A percentile compares a stretch with the other conserved stretches of the same genome.
phyloP scores from a whole-genome alignment of 108 stramenopile genomes.

The Hondaea fermentalgiana region DNA sequence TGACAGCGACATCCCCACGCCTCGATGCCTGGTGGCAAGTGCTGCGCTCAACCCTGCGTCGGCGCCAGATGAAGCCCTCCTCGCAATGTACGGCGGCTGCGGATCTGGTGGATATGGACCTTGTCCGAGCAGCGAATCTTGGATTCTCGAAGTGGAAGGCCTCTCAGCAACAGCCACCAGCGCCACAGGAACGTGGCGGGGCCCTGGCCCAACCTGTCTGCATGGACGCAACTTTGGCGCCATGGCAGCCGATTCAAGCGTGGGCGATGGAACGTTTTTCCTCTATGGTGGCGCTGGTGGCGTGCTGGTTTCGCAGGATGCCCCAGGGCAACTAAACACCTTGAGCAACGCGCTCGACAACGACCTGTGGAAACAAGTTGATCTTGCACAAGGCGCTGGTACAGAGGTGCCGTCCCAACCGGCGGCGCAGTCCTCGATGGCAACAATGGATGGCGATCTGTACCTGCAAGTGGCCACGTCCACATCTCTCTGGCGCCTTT shows the following conservation, averaged over 20 bases:
- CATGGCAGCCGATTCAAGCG: neutral
- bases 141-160: neutral
- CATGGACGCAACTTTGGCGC: neutral
- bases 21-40: neutral
- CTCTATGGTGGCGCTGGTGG: neutral
- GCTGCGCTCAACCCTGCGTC: neutral
- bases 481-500: neutral
- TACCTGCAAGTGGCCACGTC: neutral
- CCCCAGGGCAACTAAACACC: neutral
- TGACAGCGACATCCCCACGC: neutral
- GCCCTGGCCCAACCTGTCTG: neutral
- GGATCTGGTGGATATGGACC: neutral
- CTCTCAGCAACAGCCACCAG: neutral
- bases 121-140: neutral
- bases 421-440: neutral
- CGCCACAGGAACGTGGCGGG: neutral
- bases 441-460: neutral
- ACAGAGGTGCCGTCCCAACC: neutral
- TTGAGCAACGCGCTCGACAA: neutral
- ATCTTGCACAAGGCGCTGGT: neutral
- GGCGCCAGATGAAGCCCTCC: neutral
- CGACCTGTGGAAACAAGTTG: neutral
- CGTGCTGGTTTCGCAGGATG: neutral
- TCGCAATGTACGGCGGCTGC: neutral
- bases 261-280: neutral